Conservation (phyloP, 2,329 filamentous ascomycete species). For the Pestalotiopsis sp. region DNA sequence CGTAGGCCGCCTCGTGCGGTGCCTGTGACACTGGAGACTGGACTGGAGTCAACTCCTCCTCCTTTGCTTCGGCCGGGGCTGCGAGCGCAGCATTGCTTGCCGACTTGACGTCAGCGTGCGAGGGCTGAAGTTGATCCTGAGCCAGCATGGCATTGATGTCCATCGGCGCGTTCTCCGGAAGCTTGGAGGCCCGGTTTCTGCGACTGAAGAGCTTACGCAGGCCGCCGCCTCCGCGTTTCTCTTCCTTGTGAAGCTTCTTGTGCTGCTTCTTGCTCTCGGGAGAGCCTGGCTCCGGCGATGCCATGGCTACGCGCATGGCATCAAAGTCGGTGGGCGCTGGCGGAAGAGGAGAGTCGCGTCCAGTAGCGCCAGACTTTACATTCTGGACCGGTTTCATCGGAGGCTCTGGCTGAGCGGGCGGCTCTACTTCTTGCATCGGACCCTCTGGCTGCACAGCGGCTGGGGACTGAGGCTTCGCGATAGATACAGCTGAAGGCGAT, state of each 20-base stretch:
- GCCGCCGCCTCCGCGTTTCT: constrained; percentile 46
- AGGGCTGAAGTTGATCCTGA: constrained; percentile 31
- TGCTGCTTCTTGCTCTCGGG: constrained; percentile 50
- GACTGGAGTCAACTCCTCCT: constrained; percentile 29
- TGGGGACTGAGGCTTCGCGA: constrained; percentile 20
- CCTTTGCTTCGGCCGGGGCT: constrained; percentile 25
- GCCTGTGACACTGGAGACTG: constrained; percentile 26
- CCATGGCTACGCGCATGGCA: constrained; percentile 37
- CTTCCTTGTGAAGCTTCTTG: constrained; percentile 60
- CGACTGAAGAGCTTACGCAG: constrained; percentile 69
- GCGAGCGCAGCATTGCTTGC: constrained; percentile 18
- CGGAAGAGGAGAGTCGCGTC: constrained; percentile 41
- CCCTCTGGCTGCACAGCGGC: constrained; percentile 15
- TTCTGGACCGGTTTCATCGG: constrained; percentile 36
- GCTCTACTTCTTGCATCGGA: constrained; percentile 25
- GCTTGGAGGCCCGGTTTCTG: constrained; percentile 62
- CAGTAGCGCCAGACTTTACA: constrained; percentile 33
- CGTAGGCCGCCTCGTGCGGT: constrained; percentile 40
- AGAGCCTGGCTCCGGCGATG: constrained; percentile 40
- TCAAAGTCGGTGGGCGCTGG: constrained; percentile 39
- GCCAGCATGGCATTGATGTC: constrained; percentile 56
- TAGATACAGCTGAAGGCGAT: constrained; percentile 33
- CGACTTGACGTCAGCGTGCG: constrained; percentile 23
- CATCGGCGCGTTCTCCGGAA: constrained; percentile 54
- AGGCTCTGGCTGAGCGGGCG: constrained; percentile 37